Conservation (phyloP, 306 rosid species). For the Hylodesmum podocarpum region DNA sequence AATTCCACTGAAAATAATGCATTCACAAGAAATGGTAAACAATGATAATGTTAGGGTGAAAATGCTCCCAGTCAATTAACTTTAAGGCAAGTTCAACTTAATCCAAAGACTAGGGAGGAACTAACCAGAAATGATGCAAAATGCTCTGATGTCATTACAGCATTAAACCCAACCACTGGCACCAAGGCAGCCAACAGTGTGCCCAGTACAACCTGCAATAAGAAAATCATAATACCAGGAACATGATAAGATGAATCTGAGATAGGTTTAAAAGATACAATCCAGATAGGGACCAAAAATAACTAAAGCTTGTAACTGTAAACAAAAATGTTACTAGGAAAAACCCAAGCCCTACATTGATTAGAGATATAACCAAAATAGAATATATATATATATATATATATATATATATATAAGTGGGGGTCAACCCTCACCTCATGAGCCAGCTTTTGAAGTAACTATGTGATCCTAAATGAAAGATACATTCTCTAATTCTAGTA, state of each 20-base stretch:
- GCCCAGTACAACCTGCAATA: slow-evolving; percentile 82
- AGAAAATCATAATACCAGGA: slow-evolving; percentile 27
- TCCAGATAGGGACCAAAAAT: slow-evolving; percentile 14
- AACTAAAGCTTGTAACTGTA: slow-evolving; percentile 1
- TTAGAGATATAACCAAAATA: too few species aligned
- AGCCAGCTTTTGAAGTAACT: too few species aligned
- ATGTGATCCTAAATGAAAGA: neutral
- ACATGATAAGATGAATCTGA: slow-evolving; percentile 13
- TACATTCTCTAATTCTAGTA: slow-evolving; percentile 8
- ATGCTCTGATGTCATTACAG: slow-evolving; percentile 98
- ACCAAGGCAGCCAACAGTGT: slow-evolving; percentile 91
- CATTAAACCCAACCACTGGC: slow-evolving; percentile 98
- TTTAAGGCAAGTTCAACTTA: slow-evolving; percentile 6
- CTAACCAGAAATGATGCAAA: slow-evolving; percentile 97
- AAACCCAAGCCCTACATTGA: too few species aligned
- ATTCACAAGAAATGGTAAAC: neutral
- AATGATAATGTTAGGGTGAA: neutral
- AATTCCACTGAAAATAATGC: neutral
- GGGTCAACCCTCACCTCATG: too few species aligned
- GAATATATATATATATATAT: too few species aligned
- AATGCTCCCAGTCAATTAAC: neutral
- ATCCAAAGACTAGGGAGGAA: neutral
- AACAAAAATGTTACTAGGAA: too few species aligned
- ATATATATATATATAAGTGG: too few species aligned
- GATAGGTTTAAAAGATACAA: slow-evolving; percentile 5